Base-by-base conservation (phyloP, 179 eudicot genomes). In the Gypsophila paniculata region DNA sequence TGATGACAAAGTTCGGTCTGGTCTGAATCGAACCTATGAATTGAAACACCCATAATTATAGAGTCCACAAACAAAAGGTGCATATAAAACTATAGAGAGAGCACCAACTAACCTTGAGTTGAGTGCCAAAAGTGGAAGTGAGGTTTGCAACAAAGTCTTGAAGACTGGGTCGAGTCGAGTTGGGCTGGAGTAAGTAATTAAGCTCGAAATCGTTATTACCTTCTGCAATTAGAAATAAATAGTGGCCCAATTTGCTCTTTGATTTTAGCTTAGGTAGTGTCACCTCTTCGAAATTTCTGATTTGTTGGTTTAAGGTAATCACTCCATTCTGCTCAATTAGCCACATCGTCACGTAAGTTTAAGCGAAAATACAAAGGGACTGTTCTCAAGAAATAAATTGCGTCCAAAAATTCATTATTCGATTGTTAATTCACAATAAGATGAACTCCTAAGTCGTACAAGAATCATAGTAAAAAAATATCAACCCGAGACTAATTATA, bases 201-300 rank as follows among this genome's bases (percentile, higher is more conserved):
- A 85, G 65, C 38, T 78, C 44, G 66, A 85, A 88, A 72, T 91
- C 97, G 44, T 91, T 89, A 26, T 86, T 86, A 57, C 91, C 96
- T n/a, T 74, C 81, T 65, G 87, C 91, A 48, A 89, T 65, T 39
- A 89, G 67, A 70, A 71, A 85, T 68, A 63, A 83, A 78, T 65
- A 76, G 68, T 66, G 80, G 61, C 14, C 67, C 19, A 61, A 17
- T 61, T 61, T 34, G 22, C 34, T 61, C 22, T 61, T 61, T 18
- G n/a, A 8, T 15, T 61, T 73, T 75, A 64, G 48, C n/a, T 77
- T 76, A 14, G 89, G 88, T 80, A 88, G 23, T 1, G 85, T 90
- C 23, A 76, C 80, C 52, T 23, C 49, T 77, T 82, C 83, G 29
- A 88, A 90, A 34, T 88, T 82, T 54, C 48, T 69, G 19, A 88